These are phyloP conservation scores for Alternaria alternata DNA, from an alignment of 2,329 filamentous ascomycete genomes.

Conservation along the genomic window DNA sequence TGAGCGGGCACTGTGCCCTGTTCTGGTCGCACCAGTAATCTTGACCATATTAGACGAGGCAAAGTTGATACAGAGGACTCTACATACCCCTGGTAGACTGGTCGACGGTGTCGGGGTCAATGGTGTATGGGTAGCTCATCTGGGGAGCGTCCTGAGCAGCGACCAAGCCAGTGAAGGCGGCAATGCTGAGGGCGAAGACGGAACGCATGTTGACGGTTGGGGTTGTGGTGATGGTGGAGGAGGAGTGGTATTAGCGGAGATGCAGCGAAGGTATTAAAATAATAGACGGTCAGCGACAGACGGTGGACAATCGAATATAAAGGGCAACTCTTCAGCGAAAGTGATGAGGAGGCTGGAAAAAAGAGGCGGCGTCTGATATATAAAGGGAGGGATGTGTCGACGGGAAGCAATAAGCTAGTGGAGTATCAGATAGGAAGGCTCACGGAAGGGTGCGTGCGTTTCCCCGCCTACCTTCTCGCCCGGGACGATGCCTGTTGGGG, in stretches of 20 bases:
- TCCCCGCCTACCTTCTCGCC: constrained; percentile 2
- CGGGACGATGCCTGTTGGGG: constrained; percentile 11
- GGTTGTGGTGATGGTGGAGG: constrained; percentile 3
- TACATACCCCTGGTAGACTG: constrained; percentile 62
- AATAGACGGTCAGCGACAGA: constrained; percentile 35
- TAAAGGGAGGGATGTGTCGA: constrained; percentile 38
- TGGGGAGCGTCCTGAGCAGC: constrained; percentile 56
- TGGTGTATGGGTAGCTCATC: constrained; percentile 54
- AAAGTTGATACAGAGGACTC: neutral
- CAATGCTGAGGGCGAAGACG: constrained; percentile 60
- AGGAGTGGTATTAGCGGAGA: constrained; percentile 8
- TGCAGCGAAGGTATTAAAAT: constrained; percentile 22
- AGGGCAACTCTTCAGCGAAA: constrained; percentile 36
- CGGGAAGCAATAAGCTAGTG: constrained; percentile 30
- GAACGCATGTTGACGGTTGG: constrained; percentile 53
- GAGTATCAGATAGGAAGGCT: constrained; percentile 20
- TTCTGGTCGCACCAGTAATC: constrained; percentile 73
- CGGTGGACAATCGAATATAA: constrained; percentile 12
- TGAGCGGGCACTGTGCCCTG: constrained; percentile 70
- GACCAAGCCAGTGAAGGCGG: constrained; percentile 62
- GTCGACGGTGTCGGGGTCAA: constrained; percentile 69
- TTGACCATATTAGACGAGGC: constrained; percentile 44
- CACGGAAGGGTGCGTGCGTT: constrained; percentile 20
- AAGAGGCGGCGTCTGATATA: constrained; percentile 28
- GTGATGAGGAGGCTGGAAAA: constrained; percentile 30